phyloP scores from a whole-genome alignment of 306 rosid genomes.

The peach (Prunus persica) region Prunus_persica_NCBIv2 NC_034013.1:17802001-17802500 shows the following conservation, averaged over 20 bases:
- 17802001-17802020: too few species aligned
- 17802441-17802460: constrained; percentile 73
- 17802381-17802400: constrained; percentile 10
- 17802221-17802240: not conserved
- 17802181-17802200: not conserved
- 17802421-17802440: constrained; percentile 53
- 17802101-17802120: not conserved
- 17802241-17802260: not conserved
- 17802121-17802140: too few species aligned
- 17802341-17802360: constrained; percentile 20
- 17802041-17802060: too few species aligned
- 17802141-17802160: too few species aligned
- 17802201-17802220: not conserved
- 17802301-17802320: constrained; percentile 89
- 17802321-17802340: constrained; percentile 42
- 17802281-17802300: constrained; percentile 82
- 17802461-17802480: constrained; percentile 44
- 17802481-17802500: constrained; percentile 59
- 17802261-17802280: constrained; percentile 28
- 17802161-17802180: not conserved
- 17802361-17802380: constrained; percentile 4
- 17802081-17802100: too few species aligned
- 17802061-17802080: too few species aligned
- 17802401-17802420: constrained; percentile 47
- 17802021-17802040: too few species aligned